Base-by-base conservation (phyloP, 495 filamentous ascomycete genomes). In the Trichoderma virens region DNA sequence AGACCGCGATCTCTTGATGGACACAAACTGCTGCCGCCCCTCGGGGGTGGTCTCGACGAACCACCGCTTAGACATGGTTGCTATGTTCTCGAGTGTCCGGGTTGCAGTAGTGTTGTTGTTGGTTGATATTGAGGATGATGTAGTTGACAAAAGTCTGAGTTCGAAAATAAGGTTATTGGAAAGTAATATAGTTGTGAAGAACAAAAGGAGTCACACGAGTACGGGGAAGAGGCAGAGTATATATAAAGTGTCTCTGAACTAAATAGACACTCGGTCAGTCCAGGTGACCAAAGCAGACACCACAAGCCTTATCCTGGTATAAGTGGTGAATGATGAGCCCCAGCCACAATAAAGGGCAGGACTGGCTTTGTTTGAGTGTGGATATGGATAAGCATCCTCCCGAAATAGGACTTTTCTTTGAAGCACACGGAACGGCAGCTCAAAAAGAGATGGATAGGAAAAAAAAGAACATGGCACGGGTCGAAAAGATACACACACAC, bases 21-120 rank as follows among this genome's bases (percentile, higher is more conserved):
- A 20, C 20, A 65, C 63, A 39, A 65, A 65, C 63, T 65, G 51
- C n/a, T 60, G 51, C 27, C 31, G 59, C 20, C 63, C 63, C 47
- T 27, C 23, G 9, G 63, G 35, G 5, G 43, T 31, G 63, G 63
- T 65, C 28, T 65, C 63, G 56, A 65, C 34, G 25, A 30, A 65
- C 51, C 39, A 60, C 51, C 43, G 51, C 38, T 35, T 47, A 8
- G 63, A 28, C 63, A 65, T 65, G 5, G 35, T 38, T 25, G 25
- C 38, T 28, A 27, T 41, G 61, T 62, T 43, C 13, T 61, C 31
- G 61, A 43, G 32, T 35, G 5, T 35, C 32, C 32, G 32, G 4
- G 54, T 11, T 28, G 54, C 8, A 13, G 54, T 32, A 11, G 16
- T 47, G 18, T 3, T 23, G 43, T 47, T 47, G n/a, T 8, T 25